Evolutionary conservation across 176 grass and related monocot genomes (phyloP), one percentile per base, ranked within the genome.

Genomic region (Hordeum marinum): DNA sequence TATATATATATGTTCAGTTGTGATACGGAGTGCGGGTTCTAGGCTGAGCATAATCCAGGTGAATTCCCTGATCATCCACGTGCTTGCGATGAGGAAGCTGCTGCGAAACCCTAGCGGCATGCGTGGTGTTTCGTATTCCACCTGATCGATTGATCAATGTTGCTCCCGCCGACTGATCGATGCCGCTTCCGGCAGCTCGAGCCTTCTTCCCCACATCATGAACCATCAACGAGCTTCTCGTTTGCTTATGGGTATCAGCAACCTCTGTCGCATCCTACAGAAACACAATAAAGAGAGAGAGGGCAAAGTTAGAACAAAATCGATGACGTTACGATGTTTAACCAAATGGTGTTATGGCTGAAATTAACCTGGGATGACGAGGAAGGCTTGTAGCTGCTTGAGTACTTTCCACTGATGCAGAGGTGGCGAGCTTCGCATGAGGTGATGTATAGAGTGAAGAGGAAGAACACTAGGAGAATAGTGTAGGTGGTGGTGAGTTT

Each of bases 41-140:
- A 45, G 95, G 95, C 32, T 90, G 64, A 40, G 78, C 86, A 52
- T 97, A 97, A 81, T 97, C 90, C 45, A 94, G 83, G 90, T 97
- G 83, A 85, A 97, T 89, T 70, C 60, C 90, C 52, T 88, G 79
- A 64, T 91, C 85, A 62, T 40, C 68, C 55, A 43, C 42, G 60
- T 77, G 80, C 25, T 66, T 57, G 18, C 48, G 48, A 42, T 27
- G 79, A 17, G 55, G 80, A 76, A 54, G 72, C 76, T 84, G 71
- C n/a, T 9, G 75, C 46, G 43, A 86, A 85, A 77, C 87, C 85
- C 82, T 85, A 80, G 79, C 60, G 29, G 43, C 41, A 46, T 63
- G 32, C 63, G 75, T 62, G 54, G 64, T 63, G 63, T 85, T 83
- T 82, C 68, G 66, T 84, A 45, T 85, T 78, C 40, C 84, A 86